Evolutionary conservation across 1,139 yeast genomes (phyloP), one percentile per base, ranked within the genome.

Genomic region (Tardiomyces blankii): DNA sequence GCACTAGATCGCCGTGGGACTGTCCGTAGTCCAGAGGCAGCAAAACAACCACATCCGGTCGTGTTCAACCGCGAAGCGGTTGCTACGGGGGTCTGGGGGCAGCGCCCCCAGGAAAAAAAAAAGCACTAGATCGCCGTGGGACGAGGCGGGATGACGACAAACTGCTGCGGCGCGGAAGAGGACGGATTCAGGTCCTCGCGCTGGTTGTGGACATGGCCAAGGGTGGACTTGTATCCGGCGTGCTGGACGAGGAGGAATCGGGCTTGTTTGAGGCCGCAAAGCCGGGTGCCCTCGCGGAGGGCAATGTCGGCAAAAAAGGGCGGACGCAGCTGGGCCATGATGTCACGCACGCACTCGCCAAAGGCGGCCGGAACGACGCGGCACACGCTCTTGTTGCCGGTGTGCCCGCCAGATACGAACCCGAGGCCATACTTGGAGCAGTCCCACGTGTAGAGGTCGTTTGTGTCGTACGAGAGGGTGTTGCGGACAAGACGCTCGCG

Each of bases 381-480:
- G 25, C 54, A 51, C 7, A 46, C 42, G n/a, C 50, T 46, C 44
- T 50, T 50, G 42, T 51, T 51, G 2, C 53, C 54, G 8, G 54
- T 51, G 16, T 44, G 48, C 12, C 46, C 43, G 2, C 53, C 46
- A 3, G 33, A 33, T 14, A 51, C 21, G 44, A 47, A 48, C 11
- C 53, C 53, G 12, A 51, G 38, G 9, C 54, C 54, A 7, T 40
- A 28, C 21, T 51, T 51, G 14, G 54, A 51, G 42, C 54, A 49
- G 47, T 51, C 54, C 49, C 51, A 51, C 3, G 47, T 46, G n/a
- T 43, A 28, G 7, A 5, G 19, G 19, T 35, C 39, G 35, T 44
- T 33, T 14, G 51, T 38, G 42, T 42, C 38, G 43, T 46, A 47
- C 28, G 45, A 48, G 42, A 54, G 28, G 30, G 54, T 47, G 38